Percentiles rank a stretch among this genome's conserved stretches.
Evolutionary conservation across 2,329 filamentous ascomycete species (phyloP).

Genomic region (Cladosporium sp.): DNA sequence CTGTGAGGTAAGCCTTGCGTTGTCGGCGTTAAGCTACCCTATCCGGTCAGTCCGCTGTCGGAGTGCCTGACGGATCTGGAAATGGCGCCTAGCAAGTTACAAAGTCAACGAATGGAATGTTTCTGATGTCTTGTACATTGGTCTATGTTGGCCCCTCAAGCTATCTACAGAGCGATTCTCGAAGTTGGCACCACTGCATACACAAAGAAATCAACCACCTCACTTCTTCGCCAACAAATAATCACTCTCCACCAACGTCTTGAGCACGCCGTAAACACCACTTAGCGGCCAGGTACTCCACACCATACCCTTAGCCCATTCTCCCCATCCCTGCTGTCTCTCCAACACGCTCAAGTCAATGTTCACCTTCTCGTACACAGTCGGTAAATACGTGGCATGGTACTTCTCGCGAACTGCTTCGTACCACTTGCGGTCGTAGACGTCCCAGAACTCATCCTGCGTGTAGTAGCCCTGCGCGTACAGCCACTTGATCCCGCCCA

Average conservation of each 20-base stretch:
- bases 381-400: conserved; percentile 55
- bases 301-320: conserved; percentile 9
- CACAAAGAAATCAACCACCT: not conserved
- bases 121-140: too few relatives aligned
- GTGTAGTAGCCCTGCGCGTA: conserved; percentile 68
- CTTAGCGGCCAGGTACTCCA: conserved; percentile 33
- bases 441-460: conserved; percentile 64
- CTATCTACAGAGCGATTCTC: not conserved
- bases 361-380: conserved; percentile 65
- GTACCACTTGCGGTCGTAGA: conserved; percentile 59
- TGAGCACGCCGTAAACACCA: conserved; percentile 36
- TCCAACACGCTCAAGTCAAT: conserved; percentile 32
- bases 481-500: conserved; percentile 65
- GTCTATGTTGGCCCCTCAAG: too few relatives aligned
- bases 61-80: too few relatives aligned
- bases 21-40: not conserved
- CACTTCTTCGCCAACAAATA: conserved; percentile 28
- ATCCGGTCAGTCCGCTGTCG: not conserved
- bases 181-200: not conserved
- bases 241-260: conserved; percentile 35
- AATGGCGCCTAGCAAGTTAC: too few relatives aligned
- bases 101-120: too few relatives aligned
- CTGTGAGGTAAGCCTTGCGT: not conserved
- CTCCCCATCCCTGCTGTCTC: conserved; percentile 1
- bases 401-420: conserved; percentile 57